Base-by-base conservation (phyloP, 2,329 filamentous ascomycete genomes). In the Fusarium hainanense region DNA sequence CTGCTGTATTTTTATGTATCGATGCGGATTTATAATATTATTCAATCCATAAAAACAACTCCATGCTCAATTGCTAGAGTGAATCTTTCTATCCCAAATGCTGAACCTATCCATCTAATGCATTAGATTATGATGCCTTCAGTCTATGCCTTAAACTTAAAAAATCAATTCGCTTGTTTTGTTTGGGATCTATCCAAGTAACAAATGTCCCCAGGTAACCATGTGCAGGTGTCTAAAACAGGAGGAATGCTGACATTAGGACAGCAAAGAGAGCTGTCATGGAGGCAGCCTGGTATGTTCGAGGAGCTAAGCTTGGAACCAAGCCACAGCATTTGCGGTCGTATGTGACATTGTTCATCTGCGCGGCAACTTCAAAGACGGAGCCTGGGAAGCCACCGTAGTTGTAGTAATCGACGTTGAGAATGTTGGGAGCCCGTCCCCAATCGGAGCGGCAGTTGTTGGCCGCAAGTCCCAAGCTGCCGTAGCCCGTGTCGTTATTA, bases 401-500 rank as follows among this genome's bases (percentile, higher is more conserved):
- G 77, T 96, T 93, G 81, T 96, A 97, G 79, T 93, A 96, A 77
- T 97, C 93, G 27, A 96, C 92, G 56, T 96, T 89, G 51, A 97
- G 83, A 75, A 94, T 89, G 75, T 91, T 95, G 4, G 93, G 93
- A 1, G 92, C 85, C 11, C 88, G 86, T 21, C 84, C 84, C 92
- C 92, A 96, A 49, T 82, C 78, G 2, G 74, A 62, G 14, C 79
- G 78, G 77, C 93, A 97, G 63, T 89, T 87, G n/a, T 85, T 79
- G 2, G 88, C 88, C 61, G 87, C 87, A 16, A 82, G 70, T 0
- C 92, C 93, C 9, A 95, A 81, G 75, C 89, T 92, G 32, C 92
- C 91, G 55, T 79, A 83, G 18, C 91, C 91, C 2, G 82, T 84
- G 14, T 85, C 85, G 14, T 86, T 88, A 76, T 97, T 97, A 20